Base-by-base conservation (phyloP, 352 stramenopile genomes). In the Halophytophthora polymorphica region DNA sequence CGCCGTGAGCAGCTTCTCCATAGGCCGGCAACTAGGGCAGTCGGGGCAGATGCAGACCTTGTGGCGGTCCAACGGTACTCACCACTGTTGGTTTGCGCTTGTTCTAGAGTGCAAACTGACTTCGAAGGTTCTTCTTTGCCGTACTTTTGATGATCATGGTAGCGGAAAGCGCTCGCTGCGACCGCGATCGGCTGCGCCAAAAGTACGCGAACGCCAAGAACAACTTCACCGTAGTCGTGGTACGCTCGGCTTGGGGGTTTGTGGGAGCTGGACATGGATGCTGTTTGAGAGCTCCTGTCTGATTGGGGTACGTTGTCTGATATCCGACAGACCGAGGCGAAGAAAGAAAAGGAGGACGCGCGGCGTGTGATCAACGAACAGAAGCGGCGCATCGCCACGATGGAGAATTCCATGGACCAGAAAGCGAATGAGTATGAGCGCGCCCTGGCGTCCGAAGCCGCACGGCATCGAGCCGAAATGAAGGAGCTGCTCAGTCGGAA, bases 171-270 rank as follows among this genome's bases (percentile, higher is more conserved):
- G 70, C 77, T n/a, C 61, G 74, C 22, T 71, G 58, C 39, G 82
- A 91, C 28, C 66, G 74, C 22, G 75, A 94, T 47, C 71, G 84
- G 25, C 58, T 94, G 43, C 74, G 75, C 12, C 66, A 83, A 31
- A 94, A 94, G 38, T 90, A 89, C 53, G 50, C 76, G 13, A 91
- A 90, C 41, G 83, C 79, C 19, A 94, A 94, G 64, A 83, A 56
- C 40, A 88, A 88, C 48, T 86, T 94, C 25, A 74, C 67, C 2
- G 61, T 80, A 10, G 70, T 90, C 13, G 76, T 88, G 58, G 77
- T 89, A 45, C 42, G 68, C 56, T 21, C 4, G 2, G 25, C 37
- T 38, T 12, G 3, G 35, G 29, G 6, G 42, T 36, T 45, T 37
- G 18, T 61, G 25, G 18, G 22, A 14, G 39, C 46, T 25, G 21